Percentiles rank a stretch among this genome's conserved stretches.
Conservation (phyloP, 2,329 filamentous ascomycete genomes). For the Colletotrichum trifolii region DNA sequence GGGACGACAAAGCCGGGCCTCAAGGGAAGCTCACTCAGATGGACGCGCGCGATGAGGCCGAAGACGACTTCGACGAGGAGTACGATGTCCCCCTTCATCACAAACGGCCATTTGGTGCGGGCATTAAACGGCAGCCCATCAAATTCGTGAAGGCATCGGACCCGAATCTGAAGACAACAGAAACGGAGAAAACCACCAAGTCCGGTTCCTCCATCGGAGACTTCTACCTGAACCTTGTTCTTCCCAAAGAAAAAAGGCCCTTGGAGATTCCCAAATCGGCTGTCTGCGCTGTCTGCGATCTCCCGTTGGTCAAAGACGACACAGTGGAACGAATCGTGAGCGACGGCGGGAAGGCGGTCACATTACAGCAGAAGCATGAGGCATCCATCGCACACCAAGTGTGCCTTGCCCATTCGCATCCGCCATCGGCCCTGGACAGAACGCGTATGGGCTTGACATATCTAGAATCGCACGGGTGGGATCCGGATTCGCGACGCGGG, state of each 20-base stretch:
- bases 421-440: conserved; percentile 77
- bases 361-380: conserved; percentile 58
- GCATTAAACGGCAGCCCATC: conserved; percentile 64
- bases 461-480: conserved; percentile 76
- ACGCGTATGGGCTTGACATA: conserved; percentile 76
- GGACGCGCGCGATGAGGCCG: background rate
- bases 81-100: conserved; percentile 63
- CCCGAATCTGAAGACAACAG: conserved; percentile 45
- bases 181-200: conserved; percentile 41
- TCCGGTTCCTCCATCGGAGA: conserved; percentile 58
- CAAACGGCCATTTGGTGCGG: conserved; percentile 65
- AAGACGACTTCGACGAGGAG: conserved; percentile 33
- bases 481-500: conserved; percentile 77
- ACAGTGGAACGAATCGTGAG: conserved; percentile 25
- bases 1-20: too few species aligned
- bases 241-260: conserved; percentile 52
- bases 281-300: conserved; percentile 50
- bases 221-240: conserved; percentile 74
- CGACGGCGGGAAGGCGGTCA: conserved; percentile 34
- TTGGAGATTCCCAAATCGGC: conserved; percentile 11
- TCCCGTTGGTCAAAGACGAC: conserved; percentile 44
- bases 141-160: conserved; percentile 67
- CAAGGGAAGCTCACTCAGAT: background rate
- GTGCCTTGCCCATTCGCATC: conserved; percentile 74
- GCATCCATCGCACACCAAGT: conserved; percentile 78